Evolutionary conservation across 1,284 basidiomycete genomes (phyloP).

Genomic region (Apiotrichum sp.): DNA sequence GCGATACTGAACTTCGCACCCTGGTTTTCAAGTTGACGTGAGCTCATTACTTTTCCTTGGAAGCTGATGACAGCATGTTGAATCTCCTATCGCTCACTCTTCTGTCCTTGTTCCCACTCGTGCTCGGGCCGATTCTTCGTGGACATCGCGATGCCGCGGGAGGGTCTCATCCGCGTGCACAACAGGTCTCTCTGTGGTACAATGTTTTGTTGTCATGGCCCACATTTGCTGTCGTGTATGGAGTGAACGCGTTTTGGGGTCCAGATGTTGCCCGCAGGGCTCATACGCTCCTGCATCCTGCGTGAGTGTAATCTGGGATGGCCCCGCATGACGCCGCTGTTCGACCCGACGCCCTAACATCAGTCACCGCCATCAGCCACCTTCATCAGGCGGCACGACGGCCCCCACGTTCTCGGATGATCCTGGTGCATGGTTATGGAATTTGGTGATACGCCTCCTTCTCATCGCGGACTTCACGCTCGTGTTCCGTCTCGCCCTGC

Average conservation of each 20-base stretch:
- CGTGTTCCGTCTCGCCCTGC: constrained; percentile 33
- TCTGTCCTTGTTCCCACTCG: constrained; percentile 38
- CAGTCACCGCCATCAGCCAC: constrained; percentile 40
- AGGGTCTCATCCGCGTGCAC: constrained; percentile 5
- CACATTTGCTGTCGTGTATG: constrained; percentile 44
- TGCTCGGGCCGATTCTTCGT: constrained; percentile 34
- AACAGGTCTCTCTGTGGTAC: constrained; percentile 42
- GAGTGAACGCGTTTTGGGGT: constrained; percentile 45
- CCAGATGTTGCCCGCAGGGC: constrained; percentile 41
- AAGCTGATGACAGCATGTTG: constrained; percentile 32
- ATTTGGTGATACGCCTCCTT: constrained; percentile 32
- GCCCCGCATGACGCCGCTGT: too few relatives aligned
- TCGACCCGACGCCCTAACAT: background rate
- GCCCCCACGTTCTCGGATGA: background rate
- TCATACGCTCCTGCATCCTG: constrained; percentile 38
- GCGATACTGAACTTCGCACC: constrained; percentile 42
- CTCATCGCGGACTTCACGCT: constrained; percentile 46
- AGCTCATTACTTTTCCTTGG: constrained; percentile 6
- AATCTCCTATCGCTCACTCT: constrained; percentile 44
- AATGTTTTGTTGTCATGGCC: constrained; percentile 44
- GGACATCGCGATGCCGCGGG: background rate
- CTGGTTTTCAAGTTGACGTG: constrained; percentile 42
- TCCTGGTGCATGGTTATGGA: constrained; percentile 24
- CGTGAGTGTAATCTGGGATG: constrained; percentile 18
- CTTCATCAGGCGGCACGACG: background rate